Base-by-base conservation (phyloP, 192 early-diverging fungal species). In the Kappamyces sp. region DNA sequence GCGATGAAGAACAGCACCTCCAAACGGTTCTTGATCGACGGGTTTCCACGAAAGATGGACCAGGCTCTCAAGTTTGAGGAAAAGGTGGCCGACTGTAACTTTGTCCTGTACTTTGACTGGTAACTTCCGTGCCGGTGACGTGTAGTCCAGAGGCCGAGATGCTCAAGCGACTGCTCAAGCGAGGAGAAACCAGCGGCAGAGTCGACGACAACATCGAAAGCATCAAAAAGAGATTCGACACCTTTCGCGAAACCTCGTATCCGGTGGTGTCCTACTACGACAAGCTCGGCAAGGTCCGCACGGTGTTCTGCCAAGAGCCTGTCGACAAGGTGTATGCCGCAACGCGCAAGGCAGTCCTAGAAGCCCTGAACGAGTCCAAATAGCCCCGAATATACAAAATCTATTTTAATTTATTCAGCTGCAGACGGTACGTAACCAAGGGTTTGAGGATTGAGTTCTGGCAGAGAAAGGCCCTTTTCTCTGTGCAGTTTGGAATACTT, bases 11-110 rank as follows among this genome's bases (percentile, higher is more conserved):
- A 78, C 41, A 76, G 73, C 55, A 70, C 76, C 44, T 63, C 69
- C 7, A 74, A 75, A 7, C 74, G 87, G 47, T 99, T 99, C 75
- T 69, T 99, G 66, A 86, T 99, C 49, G 97, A 99, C 60, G 97
- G 97, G 1, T 99, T 99, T 84, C 97, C 97, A 7, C 75, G 94
- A 15, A 83, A 87, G 65, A 73, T 98, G 73, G 92, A 91, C 57
- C 97, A 99, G 73, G 97, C 91, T 10, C 64, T 84, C 58, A 87
- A 87, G 47, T 99, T 99, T 70, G 94, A 98, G 73, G 84, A 93
- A 60, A 80, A 74, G 84, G 82, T 92, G 31, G 79, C 78, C 41
- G 67, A 77, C 61, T 75, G 85, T 39, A 80, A 88, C 60, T 73
- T 85, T 53, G 87, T 93, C 0, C 68, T 98, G 42, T 95, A 89